phyloP scores from a whole-genome alignment of 768 basidiomycete species.

The Epithele typhae region DNA sequence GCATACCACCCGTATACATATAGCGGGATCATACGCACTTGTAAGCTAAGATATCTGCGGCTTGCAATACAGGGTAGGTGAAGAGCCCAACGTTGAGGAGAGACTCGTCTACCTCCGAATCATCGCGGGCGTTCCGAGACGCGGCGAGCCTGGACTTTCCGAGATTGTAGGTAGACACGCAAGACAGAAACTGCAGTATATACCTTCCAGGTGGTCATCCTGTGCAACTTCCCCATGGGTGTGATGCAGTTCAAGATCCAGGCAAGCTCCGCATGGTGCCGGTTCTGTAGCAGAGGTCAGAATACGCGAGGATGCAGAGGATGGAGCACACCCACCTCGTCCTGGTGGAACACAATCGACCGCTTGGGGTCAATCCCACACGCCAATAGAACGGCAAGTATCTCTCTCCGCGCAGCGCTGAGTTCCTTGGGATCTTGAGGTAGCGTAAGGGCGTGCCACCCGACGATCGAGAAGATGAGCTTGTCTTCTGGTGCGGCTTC shows the following conservation, averaged over 20 bases:
- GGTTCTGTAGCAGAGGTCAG: constrained; percentile 48
- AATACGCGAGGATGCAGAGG: too few species aligned
- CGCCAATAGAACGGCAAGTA: constrained; percentile 80
- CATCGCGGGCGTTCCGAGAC: constrained; percentile 66
- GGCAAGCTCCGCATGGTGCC: constrained; percentile 77
- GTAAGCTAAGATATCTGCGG: constrained; percentile 87
- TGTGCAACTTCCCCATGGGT: constrained; percentile 71
- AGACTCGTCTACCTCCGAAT: constrained; percentile 78
- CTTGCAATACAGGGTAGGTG: constrained; percentile 91
- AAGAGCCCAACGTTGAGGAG: constrained; percentile 81
- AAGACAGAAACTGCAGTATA: constrained; percentile 2
- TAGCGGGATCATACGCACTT: constrained; percentile 41
- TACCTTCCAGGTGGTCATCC: constrained; percentile 99
- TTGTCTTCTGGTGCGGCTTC: constrained; percentile 52
- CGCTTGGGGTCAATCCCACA: constrained; percentile 77
- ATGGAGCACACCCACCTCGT: constrained; percentile 76
- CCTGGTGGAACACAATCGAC: constrained; percentile 81
- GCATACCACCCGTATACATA: too few species aligned
- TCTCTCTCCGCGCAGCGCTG: constrained; percentile 58
- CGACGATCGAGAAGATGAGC: constrained; percentile 84
- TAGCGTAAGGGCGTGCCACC: constrained; percentile 91
- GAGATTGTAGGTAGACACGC: too few species aligned
- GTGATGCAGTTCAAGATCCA: constrained; percentile 89
- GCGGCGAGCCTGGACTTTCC: constrained; percentile 69
- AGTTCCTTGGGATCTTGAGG: constrained; percentile 77